A percentile compares a stretch with the other conserved stretches of the same genome.
Evolutionary conservation across 2,329 filamentous ascomycete species (phyloP).

Genomic region (Meredithiella fracta): DNA sequence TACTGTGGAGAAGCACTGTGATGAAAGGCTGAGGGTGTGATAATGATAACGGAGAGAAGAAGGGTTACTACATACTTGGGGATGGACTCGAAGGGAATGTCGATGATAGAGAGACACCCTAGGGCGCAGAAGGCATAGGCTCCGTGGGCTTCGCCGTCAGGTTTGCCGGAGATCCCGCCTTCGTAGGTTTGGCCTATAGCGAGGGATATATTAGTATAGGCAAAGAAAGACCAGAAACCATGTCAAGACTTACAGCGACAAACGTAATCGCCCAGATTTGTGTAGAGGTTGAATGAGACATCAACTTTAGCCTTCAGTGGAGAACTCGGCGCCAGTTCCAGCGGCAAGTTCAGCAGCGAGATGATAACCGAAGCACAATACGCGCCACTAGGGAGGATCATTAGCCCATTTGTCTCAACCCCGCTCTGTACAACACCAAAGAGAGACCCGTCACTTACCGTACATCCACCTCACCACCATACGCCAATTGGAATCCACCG

Average conservation of each 20-base stretch:
- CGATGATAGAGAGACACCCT: slow-evolving; percentile 73
- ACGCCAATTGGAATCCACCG: slow-evolving; percentile 77
- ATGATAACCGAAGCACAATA: slow-evolving; percentile 83
- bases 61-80: slow-evolving; percentile 38
- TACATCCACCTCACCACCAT: slow-evolving; percentile 83
- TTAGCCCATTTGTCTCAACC: slow-evolving; percentile 1
- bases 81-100: slow-evolving; percentile 58
- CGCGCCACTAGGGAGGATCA: slow-evolving; percentile 37
- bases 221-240: background rate
- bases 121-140: slow-evolving; percentile 93
- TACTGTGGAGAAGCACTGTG: background rate
- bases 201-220: background rate
- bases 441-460: slow-evolving; percentile 36
- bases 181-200: slow-evolving; percentile 72
- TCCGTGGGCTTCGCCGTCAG: slow-evolving; percentile 81
- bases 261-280: slow-evolving; percentile 56
- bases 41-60: slow-evolving; percentile 2
- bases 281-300: slow-evolving; percentile 9
- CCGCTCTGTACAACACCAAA: background rate
- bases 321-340: slow-evolving; percentile 38
- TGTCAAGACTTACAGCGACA: slow-evolving; percentile 50
- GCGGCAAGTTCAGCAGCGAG: slow-evolving; percentile 65
- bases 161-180: slow-evolving; percentile 76
- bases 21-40: slow-evolving; percentile 7
- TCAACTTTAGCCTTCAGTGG: slow-evolving; percentile 10